Evolutionary conservation across 345 rosid genomes (phyloP).

Genomic region (sweet orange (Citrus sinensis)): DVS_A1.0 CM039169.1:31218501-31219000

Average conservation of each 20-base stretch:
- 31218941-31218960: too few relatives aligned
- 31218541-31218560: neutral
- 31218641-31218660: neutral
- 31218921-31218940: too few relatives aligned
- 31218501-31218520: neutral
- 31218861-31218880: too few relatives aligned
- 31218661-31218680: neutral
- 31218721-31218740: too few relatives aligned
- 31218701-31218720: neutral
- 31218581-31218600: neutral
- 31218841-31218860: neutral
- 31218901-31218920: accelerated
- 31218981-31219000: too few relatives aligned
- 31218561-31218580: neutral
- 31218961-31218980: too few relatives aligned
- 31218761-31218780: neutral
- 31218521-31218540: neutral
- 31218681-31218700: neutral
- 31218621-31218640: neutral
- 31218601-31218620: neutral
- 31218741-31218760: neutral
- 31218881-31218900: too few relatives aligned
- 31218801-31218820: too few relatives aligned
- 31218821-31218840: neutral
- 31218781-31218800: too few relatives aligned